Base-by-base conservation (phyloP, 2,329 filamentous ascomycete genomes). In the Colletotrichum sansevieriae region DNA sequence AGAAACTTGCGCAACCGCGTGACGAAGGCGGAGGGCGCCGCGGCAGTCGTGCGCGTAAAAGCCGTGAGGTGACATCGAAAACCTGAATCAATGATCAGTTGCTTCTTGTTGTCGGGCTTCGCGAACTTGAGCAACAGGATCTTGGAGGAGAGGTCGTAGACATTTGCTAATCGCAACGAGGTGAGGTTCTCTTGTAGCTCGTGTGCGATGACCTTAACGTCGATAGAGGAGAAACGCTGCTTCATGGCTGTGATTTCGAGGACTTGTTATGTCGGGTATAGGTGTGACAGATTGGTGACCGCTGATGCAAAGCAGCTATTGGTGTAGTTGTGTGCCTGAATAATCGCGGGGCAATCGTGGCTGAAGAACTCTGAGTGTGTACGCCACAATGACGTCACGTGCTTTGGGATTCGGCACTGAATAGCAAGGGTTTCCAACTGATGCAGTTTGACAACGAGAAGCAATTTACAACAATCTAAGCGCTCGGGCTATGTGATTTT, bases 101-200 rank as follows among this genome's bases (percentile, higher is more conserved):
- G 95, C 77, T 96, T 91, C 80, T 95, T 94, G 73, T 91, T 88
- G 76, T 95, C 91, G 49, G 95, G 94, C 78, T 96, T 97, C 63
- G 94, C 90, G 77, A 99, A 96, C 78, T 98, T 98, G 80, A 99
- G 88, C 29, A 98, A 90, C 76, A 98, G 93, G 76, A 98, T 98
- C 77, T 95, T 94, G 72, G 94, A 94, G 71, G 94, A 97, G 68
- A 99, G 89, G 79, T 99, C 96, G 83, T 99, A 98, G 78, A 98
- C 91, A 78, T 99, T 99, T 71, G 93, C 90, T 58, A 98, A 88
- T 71, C 96, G 92, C 71, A 98, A 86, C 68, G 89, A 89, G 67
- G 91, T 88, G 62, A 99, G 87, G 72, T 87, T 88, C 71, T 88
- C 84, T 68, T 94, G 91, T 71, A 99, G 92, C 87, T 99, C 96